Evolutionary conservation across 768 basidiomycete species (phyloP).

Genomic region (Kwoniella botswanensis): DNA sequence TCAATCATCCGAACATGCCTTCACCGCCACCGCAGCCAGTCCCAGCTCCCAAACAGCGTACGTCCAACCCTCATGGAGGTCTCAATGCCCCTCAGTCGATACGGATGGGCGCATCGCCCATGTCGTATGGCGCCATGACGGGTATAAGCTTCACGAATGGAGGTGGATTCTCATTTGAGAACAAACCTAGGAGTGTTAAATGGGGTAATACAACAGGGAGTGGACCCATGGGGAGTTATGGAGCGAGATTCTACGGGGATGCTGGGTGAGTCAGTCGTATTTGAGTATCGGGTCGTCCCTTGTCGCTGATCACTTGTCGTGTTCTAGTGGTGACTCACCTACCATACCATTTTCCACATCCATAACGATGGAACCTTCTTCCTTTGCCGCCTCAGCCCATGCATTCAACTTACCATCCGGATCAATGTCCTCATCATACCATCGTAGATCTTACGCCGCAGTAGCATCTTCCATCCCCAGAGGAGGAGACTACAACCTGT

Average conservation of each 20-base stretch:
- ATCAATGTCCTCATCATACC: constrained; percentile 45
- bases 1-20: constrained; percentile 30
- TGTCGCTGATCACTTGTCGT: background rate
- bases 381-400: constrained; percentile 39
- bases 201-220: constrained; percentile 32
- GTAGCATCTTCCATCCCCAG: constrained; percentile 30
- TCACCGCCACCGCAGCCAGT: constrained; percentile 40
- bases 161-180: constrained; percentile 48
- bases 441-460: constrained; percentile 48
- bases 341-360: constrained; percentile 44
- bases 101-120: constrained; percentile 40
- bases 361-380: constrained; percentile 50
- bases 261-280: constrained; percentile 36
- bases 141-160: constrained; percentile 52
- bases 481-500: constrained; percentile 28
- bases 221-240: constrained; percentile 47
- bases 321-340: constrained; percentile 40
- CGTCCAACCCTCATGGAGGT: constrained; percentile 17
- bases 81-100: constrained; percentile 21
- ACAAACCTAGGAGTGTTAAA: constrained; percentile 30
- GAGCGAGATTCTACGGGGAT: constrained; percentile 49
- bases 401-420: constrained; percentile 46
- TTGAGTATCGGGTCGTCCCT: background rate
- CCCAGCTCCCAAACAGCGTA: constrained; percentile 26
- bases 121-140: constrained; percentile 48